Percentiles rank a stretch among this genome's conserved stretches.
phyloP scores from a whole-genome alignment of 1,284 basidiomycete species.

The Earliella scabrosa region DNA sequence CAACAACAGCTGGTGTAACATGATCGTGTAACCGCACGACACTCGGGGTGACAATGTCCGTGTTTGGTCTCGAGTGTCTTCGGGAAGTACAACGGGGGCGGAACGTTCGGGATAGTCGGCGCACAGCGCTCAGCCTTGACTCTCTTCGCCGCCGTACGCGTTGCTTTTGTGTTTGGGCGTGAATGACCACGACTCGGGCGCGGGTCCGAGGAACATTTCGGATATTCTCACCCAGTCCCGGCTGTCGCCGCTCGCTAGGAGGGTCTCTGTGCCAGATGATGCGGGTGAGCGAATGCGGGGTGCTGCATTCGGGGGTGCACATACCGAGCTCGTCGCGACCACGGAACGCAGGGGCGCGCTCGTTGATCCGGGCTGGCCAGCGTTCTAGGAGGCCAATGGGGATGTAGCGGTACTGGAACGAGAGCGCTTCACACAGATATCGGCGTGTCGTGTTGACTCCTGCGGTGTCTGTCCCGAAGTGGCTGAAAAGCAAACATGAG shows the following conservation, averaged over 20 bases:
- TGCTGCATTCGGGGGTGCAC: constrained; percentile 26
- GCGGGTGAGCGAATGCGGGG: not conserved
- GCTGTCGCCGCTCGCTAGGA: constrained; percentile 81
- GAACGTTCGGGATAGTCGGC: not conserved
- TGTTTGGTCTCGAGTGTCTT: not conserved
- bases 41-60: constrained; percentile 1
- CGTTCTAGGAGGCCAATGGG: constrained; percentile 93
- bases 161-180: constrained; percentile 80
- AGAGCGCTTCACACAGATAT: constrained; percentile 94
- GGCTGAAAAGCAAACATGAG: constrained; percentile 43
- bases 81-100: too few species aligned
- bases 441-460: constrained; percentile 93
- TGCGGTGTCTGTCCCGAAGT: constrained; percentile 90
- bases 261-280: constrained; percentile 60
- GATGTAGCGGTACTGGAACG: constrained; percentile 94
- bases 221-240: constrained; percentile 96
- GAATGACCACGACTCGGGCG: constrained; percentile 70
- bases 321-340: constrained; percentile 87
- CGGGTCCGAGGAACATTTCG: constrained; percentile 89
- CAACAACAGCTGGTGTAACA: not conserved
- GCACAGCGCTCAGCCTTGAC: constrained; percentile 38
- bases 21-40: not conserved
- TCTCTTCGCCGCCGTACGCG: constrained; percentile 60
- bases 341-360: constrained; percentile 84
- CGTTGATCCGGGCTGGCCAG: constrained; percentile 85